phyloP scores from a whole-genome alignment of 495 filamentous ascomycete species.

The Haplographium delicatum region DNA sequence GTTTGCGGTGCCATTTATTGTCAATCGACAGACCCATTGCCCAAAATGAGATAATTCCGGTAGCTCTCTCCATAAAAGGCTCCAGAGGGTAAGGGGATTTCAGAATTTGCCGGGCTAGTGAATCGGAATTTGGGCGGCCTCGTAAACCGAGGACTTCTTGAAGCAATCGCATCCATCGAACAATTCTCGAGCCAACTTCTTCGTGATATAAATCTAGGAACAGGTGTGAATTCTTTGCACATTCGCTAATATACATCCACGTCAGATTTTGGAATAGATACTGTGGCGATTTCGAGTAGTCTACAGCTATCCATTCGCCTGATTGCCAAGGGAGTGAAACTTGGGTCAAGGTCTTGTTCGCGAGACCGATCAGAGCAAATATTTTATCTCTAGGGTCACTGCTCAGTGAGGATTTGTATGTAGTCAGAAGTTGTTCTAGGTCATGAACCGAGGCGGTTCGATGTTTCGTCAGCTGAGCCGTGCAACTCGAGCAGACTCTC shows the following conservation, averaged over 20 bases:
- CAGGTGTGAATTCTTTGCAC: too few species aligned
- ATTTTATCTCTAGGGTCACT: conserved; percentile 4
- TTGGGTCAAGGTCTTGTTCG: neutral
- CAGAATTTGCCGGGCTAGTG: too few species aligned
- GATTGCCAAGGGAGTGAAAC: neutral
- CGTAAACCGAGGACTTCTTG: neutral
- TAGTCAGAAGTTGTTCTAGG: neutral
- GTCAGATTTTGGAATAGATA: neutral
- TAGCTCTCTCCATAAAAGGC: too few species aligned
- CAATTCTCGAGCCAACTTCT: neutral
- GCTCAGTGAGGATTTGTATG: neutral
- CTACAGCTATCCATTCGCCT: neutral
- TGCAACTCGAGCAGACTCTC: neutral
- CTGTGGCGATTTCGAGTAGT: neutral
- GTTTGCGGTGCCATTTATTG: too few species aligned
- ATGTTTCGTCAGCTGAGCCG: neutral
- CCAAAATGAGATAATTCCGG: too few species aligned
- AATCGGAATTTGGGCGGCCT: neutral
- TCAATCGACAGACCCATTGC: too few species aligned
- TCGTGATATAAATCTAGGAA: neutral
- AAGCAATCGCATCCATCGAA: neutral
- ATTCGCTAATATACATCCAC: neutral
- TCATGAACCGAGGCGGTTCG: neutral
- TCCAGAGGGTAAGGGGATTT: too few species aligned
- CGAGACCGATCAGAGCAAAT: neutral